Evolutionary conservation across 2,329 filamentous ascomycete genomes (phyloP).

Genomic region (Dactylellina cionopaga): DNA sequence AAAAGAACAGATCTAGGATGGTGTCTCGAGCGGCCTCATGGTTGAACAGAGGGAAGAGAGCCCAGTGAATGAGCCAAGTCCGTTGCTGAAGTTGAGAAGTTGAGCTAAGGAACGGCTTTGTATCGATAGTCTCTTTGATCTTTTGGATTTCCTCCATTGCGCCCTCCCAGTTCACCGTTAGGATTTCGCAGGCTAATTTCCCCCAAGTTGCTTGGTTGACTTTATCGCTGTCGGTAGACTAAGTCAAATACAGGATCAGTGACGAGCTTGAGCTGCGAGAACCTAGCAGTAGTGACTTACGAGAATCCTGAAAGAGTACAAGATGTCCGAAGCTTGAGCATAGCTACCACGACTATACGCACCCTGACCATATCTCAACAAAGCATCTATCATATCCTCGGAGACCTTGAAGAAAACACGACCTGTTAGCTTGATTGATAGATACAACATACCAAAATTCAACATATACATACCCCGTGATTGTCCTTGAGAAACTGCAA

Average conservation of each 20-base stretch:
- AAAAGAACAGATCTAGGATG: constrained; percentile 96
- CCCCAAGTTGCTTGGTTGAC: constrained; percentile 96
- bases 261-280: background rate
- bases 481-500: constrained; percentile 97
- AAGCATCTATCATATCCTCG: constrained; percentile 91
- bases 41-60: constrained; percentile 99
- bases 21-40: constrained; percentile 88
- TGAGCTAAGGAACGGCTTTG: constrained; percentile 93
- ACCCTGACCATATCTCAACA: constrained; percentile 96
- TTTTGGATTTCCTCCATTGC: constrained; percentile 91
- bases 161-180: constrained; percentile 93
- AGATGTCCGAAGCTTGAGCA: constrained; percentile 84
- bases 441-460: no score
- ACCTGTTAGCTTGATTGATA: no score
- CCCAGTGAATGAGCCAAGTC: constrained; percentile 98
- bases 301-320: constrained; percentile 97
- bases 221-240: constrained; percentile 96
- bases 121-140: constrained; percentile 90
- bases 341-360: constrained; percentile 98
- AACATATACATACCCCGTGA: constrained; percentile 74
- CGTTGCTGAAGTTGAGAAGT: constrained; percentile 95
- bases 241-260: background rate
- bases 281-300: constrained; percentile 57
- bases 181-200: constrained; percentile 94
- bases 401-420: constrained; percentile 71